Evolutionary conservation across 805 yeast genomes (phyloP).

Genomic region (Candida coleopterorum): DNA sequence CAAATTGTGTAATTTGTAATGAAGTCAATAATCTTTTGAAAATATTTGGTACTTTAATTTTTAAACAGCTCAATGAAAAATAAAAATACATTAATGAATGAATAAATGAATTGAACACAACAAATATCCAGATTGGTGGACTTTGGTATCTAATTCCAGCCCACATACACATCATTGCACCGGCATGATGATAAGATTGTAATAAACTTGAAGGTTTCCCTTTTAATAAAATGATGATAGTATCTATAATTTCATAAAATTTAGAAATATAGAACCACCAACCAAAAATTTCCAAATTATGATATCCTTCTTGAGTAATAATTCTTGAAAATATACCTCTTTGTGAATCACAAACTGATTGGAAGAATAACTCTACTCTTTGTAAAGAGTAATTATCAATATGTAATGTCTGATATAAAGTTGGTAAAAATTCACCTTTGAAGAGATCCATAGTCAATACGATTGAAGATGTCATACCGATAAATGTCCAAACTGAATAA

Average conservation of each 20-base stretch:
- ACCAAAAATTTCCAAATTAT: constrained; percentile 51
- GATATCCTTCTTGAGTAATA: constrained; percentile 14
- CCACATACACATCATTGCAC: constrained; percentile 82
- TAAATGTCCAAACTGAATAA: constrained; percentile 68
- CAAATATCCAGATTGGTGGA: constrained; percentile 79
- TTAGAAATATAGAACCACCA: constrained; percentile 67
- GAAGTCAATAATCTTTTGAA: constrained; percentile 59
- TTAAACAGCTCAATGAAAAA: constrained; percentile 56
- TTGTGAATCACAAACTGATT: constrained; percentile 54
- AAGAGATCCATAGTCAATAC: constrained; percentile 27
- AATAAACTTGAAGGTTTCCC: constrained; percentile 63
- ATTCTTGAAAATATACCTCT: constrained; percentile 49
- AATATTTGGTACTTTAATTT: constrained; percentile 51
- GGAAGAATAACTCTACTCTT: constrained; percentile 45
- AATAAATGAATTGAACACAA: constrained; percentile 73
- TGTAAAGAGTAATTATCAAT: constrained; percentile 1
- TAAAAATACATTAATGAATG: constrained; percentile 73
- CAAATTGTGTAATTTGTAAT: constrained; percentile 64
- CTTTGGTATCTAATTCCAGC: constrained; percentile 64
- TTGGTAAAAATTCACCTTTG: constrained; percentile 11
- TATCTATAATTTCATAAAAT: constrained; percentile 68
- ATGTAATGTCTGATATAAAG: constrained; percentile 2
- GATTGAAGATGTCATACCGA: constrained; percentile 58
- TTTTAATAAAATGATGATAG: constrained; percentile 59
- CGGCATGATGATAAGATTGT: constrained; percentile 75